phyloP scores from a whole-genome alignment of 164 flowering plant genomes.

The Magnolia changhungtana region DNA sequence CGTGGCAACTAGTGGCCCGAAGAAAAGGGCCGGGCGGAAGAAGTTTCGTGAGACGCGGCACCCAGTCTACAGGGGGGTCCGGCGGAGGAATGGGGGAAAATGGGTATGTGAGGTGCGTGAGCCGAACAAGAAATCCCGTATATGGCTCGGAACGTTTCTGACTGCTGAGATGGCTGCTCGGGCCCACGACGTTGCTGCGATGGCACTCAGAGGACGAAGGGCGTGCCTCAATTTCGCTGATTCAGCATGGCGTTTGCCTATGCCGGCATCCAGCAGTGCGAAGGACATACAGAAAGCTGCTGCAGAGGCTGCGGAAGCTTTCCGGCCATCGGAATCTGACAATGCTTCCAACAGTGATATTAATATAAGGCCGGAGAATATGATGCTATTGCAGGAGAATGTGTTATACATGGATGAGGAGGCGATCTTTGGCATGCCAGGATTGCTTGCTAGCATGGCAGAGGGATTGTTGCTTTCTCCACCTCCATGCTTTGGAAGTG shows the following conservation, averaged over 20 bases:
- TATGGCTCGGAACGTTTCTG: slow-evolving; percentile 56
- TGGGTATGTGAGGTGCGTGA: slow-evolving; percentile 65
- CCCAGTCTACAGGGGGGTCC: slow-evolving; percentile 62
- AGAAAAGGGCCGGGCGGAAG: slow-evolving; percentile 61
- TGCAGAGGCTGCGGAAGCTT: slow-evolving; percentile 18
- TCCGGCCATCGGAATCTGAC: neutral
- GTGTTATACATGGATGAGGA: slow-evolving; percentile 20
- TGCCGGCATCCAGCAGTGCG: slow-evolving; percentile 17
- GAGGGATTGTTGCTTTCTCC: slow-evolving; percentile 53
- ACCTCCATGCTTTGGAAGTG: slow-evolving; percentile 17
- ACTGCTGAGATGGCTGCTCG: slow-evolving; percentile 33
- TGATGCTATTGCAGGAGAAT: too few relatives aligned
- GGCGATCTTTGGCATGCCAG: slow-evolving; percentile 30
- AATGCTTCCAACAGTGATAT: too few relatives aligned
- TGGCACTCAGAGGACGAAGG: slow-evolving; percentile 25
- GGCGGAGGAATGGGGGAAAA: slow-evolving; percentile 39
- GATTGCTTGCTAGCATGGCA: slow-evolving; percentile 42
- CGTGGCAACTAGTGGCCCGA: slow-evolving; percentile 13
- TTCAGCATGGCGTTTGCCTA: slow-evolving; percentile 18
- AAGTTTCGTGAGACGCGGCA: slow-evolving; percentile 76
- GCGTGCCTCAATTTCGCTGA: slow-evolving; percentile 26
- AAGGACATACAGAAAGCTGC: slow-evolving; percentile 24
- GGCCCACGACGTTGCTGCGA: slow-evolving; percentile 31
- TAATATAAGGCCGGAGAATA: too few relatives aligned
- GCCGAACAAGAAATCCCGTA: slow-evolving; percentile 47